These are phyloP conservation scores for Coemansia sp. DNA, from an alignment of 192 early-diverging fungal species.

Conservation along the genomic window DNA sequence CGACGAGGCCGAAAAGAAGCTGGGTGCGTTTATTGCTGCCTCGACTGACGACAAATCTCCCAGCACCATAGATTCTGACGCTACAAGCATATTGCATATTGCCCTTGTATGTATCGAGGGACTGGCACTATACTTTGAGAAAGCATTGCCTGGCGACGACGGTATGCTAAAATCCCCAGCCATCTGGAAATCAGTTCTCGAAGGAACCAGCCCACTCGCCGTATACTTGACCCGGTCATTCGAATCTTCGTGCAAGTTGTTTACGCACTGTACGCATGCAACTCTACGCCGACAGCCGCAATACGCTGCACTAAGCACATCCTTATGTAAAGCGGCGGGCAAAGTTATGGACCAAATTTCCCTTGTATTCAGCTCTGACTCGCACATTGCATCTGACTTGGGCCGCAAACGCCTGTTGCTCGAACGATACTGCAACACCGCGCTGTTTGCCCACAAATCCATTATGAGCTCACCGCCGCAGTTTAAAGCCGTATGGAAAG, in stretches of 20 bases:
- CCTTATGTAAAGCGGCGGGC: constrained; percentile 5
- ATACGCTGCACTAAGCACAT: neutral
- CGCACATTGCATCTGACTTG: constrained; percentile 13
- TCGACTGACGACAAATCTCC: neutral
- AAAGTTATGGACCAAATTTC: constrained; percentile 24
- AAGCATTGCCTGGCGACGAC: constrained; percentile 15
- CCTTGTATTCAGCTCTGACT: constrained; percentile 16
- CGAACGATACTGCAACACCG: constrained; percentile 16
- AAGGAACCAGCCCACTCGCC: constrained; percentile 23
- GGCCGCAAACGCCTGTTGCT: constrained; percentile 32
- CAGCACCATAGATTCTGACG: neutral
- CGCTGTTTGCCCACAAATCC: constrained; percentile 13
- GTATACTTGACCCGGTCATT: constrained; percentile 23
- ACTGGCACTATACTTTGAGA: constrained; percentile 8
- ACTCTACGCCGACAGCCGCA: constrained; percentile 2
- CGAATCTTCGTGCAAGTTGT: constrained; percentile 18
- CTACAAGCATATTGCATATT: neutral
- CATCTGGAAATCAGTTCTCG: constrained; percentile 36
- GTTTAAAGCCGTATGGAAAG: constrained; percentile 29
- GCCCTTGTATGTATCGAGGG: constrained; percentile 4
- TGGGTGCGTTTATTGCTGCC: neutral
- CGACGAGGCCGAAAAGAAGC: constrained; percentile 13
- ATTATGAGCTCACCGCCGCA: constrained; percentile 31
- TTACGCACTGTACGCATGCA: constrained; percentile 7
- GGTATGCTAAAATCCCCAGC: constrained; percentile 21